Percentiles rank a stretch among this genome's conserved stretches.
phyloP scores from a whole-genome alignment of 2,329 filamentous ascomycete species.

The Rasamsonia emersonii region DNA sequence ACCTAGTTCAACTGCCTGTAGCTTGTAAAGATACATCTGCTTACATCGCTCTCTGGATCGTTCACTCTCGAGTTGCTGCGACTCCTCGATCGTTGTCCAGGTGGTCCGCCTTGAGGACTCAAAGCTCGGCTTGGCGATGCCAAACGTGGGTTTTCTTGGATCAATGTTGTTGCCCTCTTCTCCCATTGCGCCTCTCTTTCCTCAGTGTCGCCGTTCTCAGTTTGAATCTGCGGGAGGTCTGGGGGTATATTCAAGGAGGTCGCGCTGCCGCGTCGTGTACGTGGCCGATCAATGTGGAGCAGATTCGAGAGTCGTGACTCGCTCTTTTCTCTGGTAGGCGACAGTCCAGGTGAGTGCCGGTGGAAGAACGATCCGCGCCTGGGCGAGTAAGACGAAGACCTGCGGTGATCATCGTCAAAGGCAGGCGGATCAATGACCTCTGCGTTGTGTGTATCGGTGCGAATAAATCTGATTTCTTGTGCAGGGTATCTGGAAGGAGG shows the following conservation, averaged over 20 bases:
- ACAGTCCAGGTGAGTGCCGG: conserved; percentile 19
- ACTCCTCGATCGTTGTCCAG: conserved; percentile 19
- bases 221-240: conserved; percentile 66
- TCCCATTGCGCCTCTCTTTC: conserved; percentile 76
- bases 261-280: conserved; percentile 24
- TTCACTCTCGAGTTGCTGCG: conserved; percentile 23
- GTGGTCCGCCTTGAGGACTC: no score
- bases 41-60: conserved; percentile 29
- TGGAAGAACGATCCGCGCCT: conserved; percentile 25
- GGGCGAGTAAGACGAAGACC: conserved; percentile 23
- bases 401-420: conserved; percentile 22
- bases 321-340: conserved; percentile 18
- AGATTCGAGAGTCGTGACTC: conserved; percentile 26
- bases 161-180: conserved; percentile 82
- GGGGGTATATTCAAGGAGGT: conserved; percentile 62
- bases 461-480: conserved; percentile 73
- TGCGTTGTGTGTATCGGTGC: conserved; percentile 71
- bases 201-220: conserved; percentile 40
- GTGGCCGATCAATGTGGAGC: conserved; percentile 26
- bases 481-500: conserved; percentile 22
- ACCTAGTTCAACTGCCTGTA: no score
- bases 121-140: conserved; percentile 27
- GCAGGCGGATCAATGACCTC: conserved; percentile 67
- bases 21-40: no score
- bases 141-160: conserved; percentile 46